phyloP scores from a whole-genome alignment of 257 asterid genomes.

The Solanum clarkiae region DNA sequence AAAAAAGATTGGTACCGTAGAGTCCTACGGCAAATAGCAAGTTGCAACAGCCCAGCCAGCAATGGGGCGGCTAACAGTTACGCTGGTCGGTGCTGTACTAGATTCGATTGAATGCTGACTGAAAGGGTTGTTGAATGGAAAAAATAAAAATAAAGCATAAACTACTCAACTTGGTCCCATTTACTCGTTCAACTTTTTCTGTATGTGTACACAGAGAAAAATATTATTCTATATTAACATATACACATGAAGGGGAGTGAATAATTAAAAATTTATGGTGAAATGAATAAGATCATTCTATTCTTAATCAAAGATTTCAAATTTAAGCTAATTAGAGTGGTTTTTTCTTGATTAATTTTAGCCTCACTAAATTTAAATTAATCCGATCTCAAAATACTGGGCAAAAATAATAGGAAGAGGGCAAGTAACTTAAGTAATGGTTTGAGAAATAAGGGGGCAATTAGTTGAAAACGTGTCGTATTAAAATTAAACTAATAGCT shows the following conservation, averaged over 20 bases:
- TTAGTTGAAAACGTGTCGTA: not conserved
- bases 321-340: not conserved
- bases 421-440: not conserved
- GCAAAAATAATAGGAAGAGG: not conserved
- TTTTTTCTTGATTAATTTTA: not conserved
- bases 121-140: not conserved
- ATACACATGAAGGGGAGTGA: not conserved
- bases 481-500: not conserved
- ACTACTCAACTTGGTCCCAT: not conserved
- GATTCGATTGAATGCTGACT: not conserved
- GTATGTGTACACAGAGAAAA: not conserved
- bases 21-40: not conserved
- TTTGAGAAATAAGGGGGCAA: not conserved
- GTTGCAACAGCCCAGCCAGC: not conserved
- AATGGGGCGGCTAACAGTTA: not conserved
- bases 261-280: not conserved
- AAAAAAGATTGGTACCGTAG: not conserved
- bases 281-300: rapidly evolving
- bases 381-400: no score
- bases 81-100: not conserved
- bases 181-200: not conserved
- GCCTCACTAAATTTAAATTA: not conserved
- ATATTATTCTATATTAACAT: not conserved
- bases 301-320: not conserved
- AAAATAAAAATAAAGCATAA: not conserved